Evolutionary conservation across 2,329 filamentous ascomycete species (phyloP).

Genomic region (Davidsoniella eucalypti): DNA sequence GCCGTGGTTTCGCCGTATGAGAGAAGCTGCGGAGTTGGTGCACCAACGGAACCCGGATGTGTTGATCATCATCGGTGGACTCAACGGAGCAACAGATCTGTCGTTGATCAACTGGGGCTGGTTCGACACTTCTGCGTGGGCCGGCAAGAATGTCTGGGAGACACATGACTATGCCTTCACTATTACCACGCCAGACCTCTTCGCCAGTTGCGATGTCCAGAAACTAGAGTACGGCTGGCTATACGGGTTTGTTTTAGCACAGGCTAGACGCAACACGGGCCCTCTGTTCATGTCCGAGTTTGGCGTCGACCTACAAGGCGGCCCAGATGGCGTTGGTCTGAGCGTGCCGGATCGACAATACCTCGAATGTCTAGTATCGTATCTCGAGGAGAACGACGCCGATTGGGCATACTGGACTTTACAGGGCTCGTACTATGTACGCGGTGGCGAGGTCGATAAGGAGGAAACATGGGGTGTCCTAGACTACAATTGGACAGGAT

Average conservation of each 20-base stretch:
- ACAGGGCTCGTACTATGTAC: constrained; percentile 41
- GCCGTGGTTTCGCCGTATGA: constrained; percentile 35
- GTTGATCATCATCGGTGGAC: constrained; percentile 37
- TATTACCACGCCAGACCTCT: constrained; percentile 26
- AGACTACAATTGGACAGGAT: constrained; percentile 25
- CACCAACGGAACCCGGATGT: constrained; percentile 35
- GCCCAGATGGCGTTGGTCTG: constrained; percentile 25
- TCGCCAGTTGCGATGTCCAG: constrained; percentile 27
- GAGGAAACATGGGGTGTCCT: constrained; percentile 38
- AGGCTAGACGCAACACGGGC: constrained; percentile 30
- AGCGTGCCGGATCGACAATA: constrained; percentile 30
- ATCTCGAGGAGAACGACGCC: constrained; percentile 37
- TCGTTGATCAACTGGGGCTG: constrained; percentile 22
- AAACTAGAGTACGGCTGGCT: constrained; percentile 29
- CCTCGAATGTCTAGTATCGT: constrained; percentile 33
- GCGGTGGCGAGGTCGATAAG: constrained; percentile 30
- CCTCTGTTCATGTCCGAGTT: constrained; percentile 44
- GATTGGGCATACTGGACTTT: constrained; percentile 45
- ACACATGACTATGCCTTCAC: constrained; percentile 42
- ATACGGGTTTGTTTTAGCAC: constrained; percentile 35
- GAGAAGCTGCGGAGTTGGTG: constrained; percentile 30
- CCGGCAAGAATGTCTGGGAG: constrained; percentile 41
- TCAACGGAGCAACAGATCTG: constrained; percentile 37
- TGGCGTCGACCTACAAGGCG: constrained; percentile 33
- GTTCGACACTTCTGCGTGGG: constrained; percentile 30